Base-by-base conservation (phyloP, 2,329 filamentous ascomycete genomes). In the Coniochaeta sp. region DNA sequence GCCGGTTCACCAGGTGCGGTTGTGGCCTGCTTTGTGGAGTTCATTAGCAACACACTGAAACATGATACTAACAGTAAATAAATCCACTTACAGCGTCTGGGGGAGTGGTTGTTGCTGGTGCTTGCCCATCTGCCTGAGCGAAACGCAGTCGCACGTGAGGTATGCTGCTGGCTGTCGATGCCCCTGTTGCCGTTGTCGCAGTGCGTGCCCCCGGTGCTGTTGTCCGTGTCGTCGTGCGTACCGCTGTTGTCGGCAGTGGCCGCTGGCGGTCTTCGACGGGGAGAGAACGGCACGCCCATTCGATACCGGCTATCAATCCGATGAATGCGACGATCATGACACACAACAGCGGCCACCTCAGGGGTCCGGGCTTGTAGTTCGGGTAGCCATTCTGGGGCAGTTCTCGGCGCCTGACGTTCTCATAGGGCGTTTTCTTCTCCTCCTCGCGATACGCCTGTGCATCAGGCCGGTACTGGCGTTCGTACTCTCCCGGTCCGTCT, bases 321-420 rank as follows among this genome's bases (percentile, higher is more conserved):
- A 55, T n/a, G 27, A 57, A 33, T 9, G 49, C 24, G 5, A 51
- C 49, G 16, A 49, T 48, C 33, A 54, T 28, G 14, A 18, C 40
- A 13, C 32, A 46, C 13, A 58, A 48, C 38, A 58, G 56, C 16
- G 47, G 45, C 54, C 57, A 56, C 49, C 53, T 51, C 51, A 58
- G 38, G 10, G 55, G 51, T n/a, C 33, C 7, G 13, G 57, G 57
- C 48, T 51, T 52, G 47, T 58, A 58, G 53, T 58, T 53, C 22
- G 53, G 55, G n/a, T 31, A 10, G n/a, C 8, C 26, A 22, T 13
- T 65, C 22, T 68, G 65, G 56, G 59, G 63, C 51, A 56, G 56
- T 24, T 59, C 64, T 12, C 18, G 18, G 32, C 67, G 63, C 57
- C 60, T 63, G 20, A 58, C 63, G 14, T 50, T 53, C n/a, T 67